phyloP scores from a whole-genome alignment of 805 yeast genomes.

The Saccharomyces kudriavzevii region DNA sequence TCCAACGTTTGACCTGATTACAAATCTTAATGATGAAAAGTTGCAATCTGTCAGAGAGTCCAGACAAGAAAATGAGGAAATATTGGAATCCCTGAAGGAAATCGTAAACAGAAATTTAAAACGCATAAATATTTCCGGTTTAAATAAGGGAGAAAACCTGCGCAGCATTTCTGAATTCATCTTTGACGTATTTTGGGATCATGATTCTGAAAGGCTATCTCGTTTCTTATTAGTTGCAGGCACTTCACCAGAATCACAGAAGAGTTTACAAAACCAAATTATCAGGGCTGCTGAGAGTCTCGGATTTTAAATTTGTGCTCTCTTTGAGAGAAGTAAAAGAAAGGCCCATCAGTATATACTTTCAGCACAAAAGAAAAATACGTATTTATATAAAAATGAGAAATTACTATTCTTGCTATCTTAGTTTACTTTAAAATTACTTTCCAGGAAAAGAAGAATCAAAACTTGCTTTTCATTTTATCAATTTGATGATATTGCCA shows the following conservation, averaged over 20 bases:
- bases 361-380: neutral
- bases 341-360: neutral
- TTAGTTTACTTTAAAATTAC: neutral
- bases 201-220: constrained; percentile 20
- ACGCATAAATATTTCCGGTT: constrained; percentile 28
- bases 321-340: neutral
- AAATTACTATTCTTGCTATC: neutral
- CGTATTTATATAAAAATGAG: neutral
- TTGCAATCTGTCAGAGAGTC: neutral
- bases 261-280: constrained; percentile 21
- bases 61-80: constrained; percentile 1
- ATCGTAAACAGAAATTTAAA: constrained; percentile 28
- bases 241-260: constrained; percentile 19
- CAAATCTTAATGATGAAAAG: neutral
- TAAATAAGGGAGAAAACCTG: constrained; percentile 29
- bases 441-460: neutral
- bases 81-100: constrained; percentile 20
- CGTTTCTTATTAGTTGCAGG: constrained; percentile 16
- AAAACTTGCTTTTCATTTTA: too few species aligned
- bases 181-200: constrained; percentile 31
- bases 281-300: constrained; percentile 20
- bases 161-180: constrained; percentile 31
- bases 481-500: neutral
- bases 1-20: neutral
- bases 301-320: constrained; percentile 13